Conservation (phyloP, 2,329 filamentous ascomycete species). For the Amphichorda felina region DNA sequence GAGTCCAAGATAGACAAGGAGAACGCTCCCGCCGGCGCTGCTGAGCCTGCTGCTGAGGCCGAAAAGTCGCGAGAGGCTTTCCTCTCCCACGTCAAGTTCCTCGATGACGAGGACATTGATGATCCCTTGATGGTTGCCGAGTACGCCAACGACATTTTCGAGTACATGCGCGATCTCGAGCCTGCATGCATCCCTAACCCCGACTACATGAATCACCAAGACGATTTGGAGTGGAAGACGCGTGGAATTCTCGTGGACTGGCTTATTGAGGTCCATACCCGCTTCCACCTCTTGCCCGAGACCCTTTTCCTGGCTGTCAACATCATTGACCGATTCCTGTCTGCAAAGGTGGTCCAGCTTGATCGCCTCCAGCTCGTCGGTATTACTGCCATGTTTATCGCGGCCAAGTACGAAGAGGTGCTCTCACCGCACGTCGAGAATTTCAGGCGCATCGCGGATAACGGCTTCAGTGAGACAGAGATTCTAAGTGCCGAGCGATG, state of each 20-base stretch:
- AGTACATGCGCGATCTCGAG: constrained; percentile 85
- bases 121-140: constrained; percentile 97
- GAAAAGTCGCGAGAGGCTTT: constrained; percentile 4
- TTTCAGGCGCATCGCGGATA: constrained; percentile 93
- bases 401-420: constrained; percentile 97
- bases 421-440: constrained; percentile 93
- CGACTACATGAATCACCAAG: constrained; percentile 89
- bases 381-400: constrained; percentile 98
- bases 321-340: constrained; percentile 96
- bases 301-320: constrained; percentile 95
- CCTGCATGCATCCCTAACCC: constrained; percentile 70
- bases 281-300: constrained; percentile 90
- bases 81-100: constrained; percentile 36
- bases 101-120: constrained; percentile 80
- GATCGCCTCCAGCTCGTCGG: constrained; percentile 94
- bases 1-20: constrained; percentile 17
- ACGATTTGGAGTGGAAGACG: constrained; percentile 96
- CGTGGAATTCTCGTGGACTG: constrained; percentile 95
- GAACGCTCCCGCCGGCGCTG: constrained; percentile 10
- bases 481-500: constrained; percentile 96
- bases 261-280: constrained; percentile 96
- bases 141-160: constrained; percentile 94
- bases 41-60: constrained; percentile 13
- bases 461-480: constrained; percentile 89
- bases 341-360: constrained; percentile 87